Evolutionary conservation across 768 basidiomycete genomes (phyloP), one percentile per base, ranked within the genome.

Genomic region (Boletus rubescentipes): DNA sequence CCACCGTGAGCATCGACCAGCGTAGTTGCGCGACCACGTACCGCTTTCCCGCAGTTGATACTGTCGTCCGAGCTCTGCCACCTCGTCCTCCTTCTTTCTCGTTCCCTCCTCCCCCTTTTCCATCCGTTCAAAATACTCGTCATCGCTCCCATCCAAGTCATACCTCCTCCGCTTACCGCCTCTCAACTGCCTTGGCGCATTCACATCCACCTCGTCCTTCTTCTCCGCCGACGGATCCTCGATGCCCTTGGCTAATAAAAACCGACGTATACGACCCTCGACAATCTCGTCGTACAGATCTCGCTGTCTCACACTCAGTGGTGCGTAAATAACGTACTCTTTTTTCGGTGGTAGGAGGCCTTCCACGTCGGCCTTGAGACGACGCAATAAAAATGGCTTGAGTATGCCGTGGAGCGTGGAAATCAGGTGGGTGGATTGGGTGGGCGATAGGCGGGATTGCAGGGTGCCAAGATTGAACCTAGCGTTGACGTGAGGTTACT

Each of bases 291-390:
- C 86, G 62, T 96, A 98, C 23, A 96, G 74, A 53, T 89, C 83
- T n/a, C 86, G 84, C 65, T 98, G 97, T 47, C 79, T 78, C 23
- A 82, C 74, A 50, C 86, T 97, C 8, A 98, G 75, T 0, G 94
- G 93, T 0, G 93, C 93, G 55, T 95, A 96, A 0, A 98, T 79
- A 2, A 98, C 84, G 62, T 99, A 99, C 70, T 94, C 92, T 69
- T 94, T 94, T 74, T 93, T 93, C 3, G 90, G 90, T 0, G 97
- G 97, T 5, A 98, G 75, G 23, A 79, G 66, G 51, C 81, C 79
- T 54, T 82, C 81, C 9, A 98, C 96, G 61, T 99, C 97, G 7
- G 76, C 84, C 70, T 98, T 98, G 52, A 98, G 78, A 11, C 97
- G 84, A 11, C 97, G 85, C 0, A 98, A 79, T 29, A 98, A 80